Evolutionary conservation across 805 yeast genomes (phyloP).

Genomic region (Monosporozyma siamensis): DNA sequence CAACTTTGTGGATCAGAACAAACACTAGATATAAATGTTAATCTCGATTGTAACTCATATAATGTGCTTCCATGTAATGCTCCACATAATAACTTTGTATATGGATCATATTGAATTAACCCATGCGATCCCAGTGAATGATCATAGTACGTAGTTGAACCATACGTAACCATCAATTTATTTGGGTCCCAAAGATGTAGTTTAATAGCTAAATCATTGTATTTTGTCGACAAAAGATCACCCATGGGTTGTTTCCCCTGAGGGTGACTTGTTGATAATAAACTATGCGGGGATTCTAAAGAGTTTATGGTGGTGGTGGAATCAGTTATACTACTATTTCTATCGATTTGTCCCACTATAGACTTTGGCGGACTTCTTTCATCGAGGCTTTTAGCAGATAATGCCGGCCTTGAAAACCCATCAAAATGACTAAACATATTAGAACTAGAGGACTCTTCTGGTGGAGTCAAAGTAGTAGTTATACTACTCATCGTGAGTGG

Average conservation of each 20-base stretch:
- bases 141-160: conserved; percentile 13
- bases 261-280: no score
- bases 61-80: conserved; percentile 14
- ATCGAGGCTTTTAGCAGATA: not conserved
- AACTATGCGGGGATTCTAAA: no score
- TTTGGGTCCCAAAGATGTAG: conserved; percentile 13
- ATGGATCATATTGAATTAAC: conserved; percentile 12
- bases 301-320: no score
- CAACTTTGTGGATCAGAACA: not conserved
- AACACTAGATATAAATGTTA: conserved; percentile 5
- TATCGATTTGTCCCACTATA: no score
- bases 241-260: no score
- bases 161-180: conserved; percentile 12
- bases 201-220: no score
- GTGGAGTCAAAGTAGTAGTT: conserved; percentile 1
- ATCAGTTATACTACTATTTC: no score
- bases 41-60: conserved; percentile 9
- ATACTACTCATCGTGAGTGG: conserved; percentile 1
- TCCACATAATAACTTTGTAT: conserved; percentile 10
- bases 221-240: no score
- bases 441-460: conserved; percentile 2
- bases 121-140: conserved; percentile 13
- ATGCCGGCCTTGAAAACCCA: not conserved
- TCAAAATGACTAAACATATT: not conserved
- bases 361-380: not conserved